A percentile compares a stretch with the other conserved stretches of the same genome.
Evolutionary conservation across 306 rosid genomes (phyloP).

Genomic region (Vigna radiata): DNA sequence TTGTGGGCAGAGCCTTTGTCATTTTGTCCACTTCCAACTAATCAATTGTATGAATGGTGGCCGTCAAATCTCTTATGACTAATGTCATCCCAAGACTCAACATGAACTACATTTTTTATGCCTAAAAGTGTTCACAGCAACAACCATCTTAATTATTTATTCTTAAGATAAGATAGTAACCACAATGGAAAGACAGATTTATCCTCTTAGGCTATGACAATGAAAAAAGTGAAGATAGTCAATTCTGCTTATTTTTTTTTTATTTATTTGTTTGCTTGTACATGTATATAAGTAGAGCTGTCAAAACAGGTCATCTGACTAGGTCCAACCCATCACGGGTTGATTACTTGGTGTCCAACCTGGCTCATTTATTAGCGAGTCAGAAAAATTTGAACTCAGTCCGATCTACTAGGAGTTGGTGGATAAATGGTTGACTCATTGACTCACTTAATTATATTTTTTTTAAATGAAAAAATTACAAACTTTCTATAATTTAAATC

Average conservation of each 20-base stretch:
- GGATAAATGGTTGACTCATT: no score
- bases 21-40: slow-evolving; percentile 33
- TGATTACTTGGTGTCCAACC: no score
- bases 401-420: no score
- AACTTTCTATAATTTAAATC: no score
- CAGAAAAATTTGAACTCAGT: no score
- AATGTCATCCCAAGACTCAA: slow-evolving; percentile 20
- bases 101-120: not conserved
- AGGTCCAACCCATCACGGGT: no score
- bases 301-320: no score
- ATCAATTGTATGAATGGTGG: slow-evolving; percentile 24
- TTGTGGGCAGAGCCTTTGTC: slow-evolving; percentile 22
- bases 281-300: not conserved
- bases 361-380: no score
- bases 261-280: no score
- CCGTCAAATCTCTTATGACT: slow-evolving; percentile 29
- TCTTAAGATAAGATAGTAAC: slow-evolving; percentile 19
- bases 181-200: slow-evolving; percentile 2
- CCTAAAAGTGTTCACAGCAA: not conserved
- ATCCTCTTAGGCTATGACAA: slow-evolving; percentile 19
- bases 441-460: no score
- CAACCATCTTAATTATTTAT: slow-evolving; percentile 12
- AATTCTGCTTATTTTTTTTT: not conserved
- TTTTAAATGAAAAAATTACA: no score
- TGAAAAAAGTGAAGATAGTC: not conserved